Evolutionary conservation across 2,329 filamentous ascomycete species (phyloP).

Genomic region (Nakataea oryzae): DNA sequence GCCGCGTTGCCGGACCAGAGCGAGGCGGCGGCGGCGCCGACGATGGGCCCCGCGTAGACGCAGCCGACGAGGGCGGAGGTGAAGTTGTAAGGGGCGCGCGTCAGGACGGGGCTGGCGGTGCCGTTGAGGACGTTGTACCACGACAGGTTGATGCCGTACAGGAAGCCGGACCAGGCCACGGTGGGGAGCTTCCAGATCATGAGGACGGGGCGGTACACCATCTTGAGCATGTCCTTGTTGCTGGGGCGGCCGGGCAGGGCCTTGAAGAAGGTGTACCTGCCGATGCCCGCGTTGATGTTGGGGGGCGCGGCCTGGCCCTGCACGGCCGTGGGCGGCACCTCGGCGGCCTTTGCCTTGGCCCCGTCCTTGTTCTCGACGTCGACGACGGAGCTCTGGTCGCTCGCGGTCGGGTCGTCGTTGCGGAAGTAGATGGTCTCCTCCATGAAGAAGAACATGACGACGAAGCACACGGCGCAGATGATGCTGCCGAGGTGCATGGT

Average conservation of each 20-base stretch:
- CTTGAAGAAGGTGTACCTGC: conserved; percentile 4
- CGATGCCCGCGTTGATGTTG: neutral
- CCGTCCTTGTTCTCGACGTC: conserved; percentile 10
- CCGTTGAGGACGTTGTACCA: conserved; percentile 17
- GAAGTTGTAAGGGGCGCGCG: conserved; percentile 13
- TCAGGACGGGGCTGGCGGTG: conserved; percentile 11
- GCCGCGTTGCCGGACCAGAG: conserved; percentile 11
- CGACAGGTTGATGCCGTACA: conserved; percentile 15
- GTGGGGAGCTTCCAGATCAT: conserved; percentile 7
- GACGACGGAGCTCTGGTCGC: conserved; percentile 15
- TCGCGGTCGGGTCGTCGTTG: neutral
- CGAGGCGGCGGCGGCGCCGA: conserved; percentile 12
- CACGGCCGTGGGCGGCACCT: neutral
- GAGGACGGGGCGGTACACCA: conserved; percentile 5
- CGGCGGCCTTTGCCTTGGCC: neutral
- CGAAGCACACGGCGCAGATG: conserved; percentile 32
- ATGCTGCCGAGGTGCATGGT: conserved; percentile 44
- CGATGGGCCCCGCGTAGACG: conserved; percentile 10
- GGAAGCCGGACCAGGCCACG: conserved; percentile 12
- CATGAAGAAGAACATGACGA: conserved; percentile 47
- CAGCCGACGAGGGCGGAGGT: conserved; percentile 9
- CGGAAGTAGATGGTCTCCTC: conserved; percentile 49
- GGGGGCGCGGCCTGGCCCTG: conserved; percentile 2
- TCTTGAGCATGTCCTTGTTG: conserved; percentile 12
- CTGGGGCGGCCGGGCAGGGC: conserved; percentile 10